phyloP scores from a whole-genome alignment of 805 yeast genomes.

The Spencermartinsiella europaea region DNA sequence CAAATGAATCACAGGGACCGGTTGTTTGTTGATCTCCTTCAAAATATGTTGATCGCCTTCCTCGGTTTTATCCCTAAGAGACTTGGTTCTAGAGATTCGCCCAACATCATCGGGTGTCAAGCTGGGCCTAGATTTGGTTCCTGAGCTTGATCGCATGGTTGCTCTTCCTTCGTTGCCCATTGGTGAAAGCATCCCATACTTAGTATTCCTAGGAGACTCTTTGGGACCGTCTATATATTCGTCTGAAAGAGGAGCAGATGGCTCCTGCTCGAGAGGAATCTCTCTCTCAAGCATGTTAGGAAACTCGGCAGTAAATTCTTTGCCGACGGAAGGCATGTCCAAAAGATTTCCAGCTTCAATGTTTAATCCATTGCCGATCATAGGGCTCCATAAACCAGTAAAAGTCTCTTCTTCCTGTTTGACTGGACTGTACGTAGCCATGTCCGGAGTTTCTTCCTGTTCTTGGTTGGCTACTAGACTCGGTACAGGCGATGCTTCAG shows the following conservation, averaged over 20 bases:
- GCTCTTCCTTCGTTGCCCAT: constrained; percentile 1
- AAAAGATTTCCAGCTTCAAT: background rate
- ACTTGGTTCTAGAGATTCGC: constrained; percentile 11
- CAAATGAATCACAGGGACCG: constrained; percentile 19
- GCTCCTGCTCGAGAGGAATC: background rate
- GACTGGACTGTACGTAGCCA: constrained; percentile 12
- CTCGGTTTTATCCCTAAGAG: background rate
- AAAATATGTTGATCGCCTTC: constrained; percentile 14
- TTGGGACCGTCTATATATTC: background rate
- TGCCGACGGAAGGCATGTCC: constrained; percentile 14
- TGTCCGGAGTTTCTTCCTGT: constrained; percentile 5
- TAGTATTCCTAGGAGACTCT: background rate
- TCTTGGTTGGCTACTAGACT: constrained; percentile 10
- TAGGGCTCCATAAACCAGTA: constrained; percentile 1
- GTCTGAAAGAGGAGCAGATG: background rate
- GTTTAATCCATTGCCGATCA: background rate
- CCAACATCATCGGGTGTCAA: constrained; percentile 20
- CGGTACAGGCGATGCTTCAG: constrained; percentile 13
- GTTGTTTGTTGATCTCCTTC: constrained; percentile 10
- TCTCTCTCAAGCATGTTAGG: constrained; percentile 12
- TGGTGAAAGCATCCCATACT: background rate
- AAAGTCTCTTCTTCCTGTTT: constrained; percentile 5
- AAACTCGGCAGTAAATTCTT: constrained; percentile 20
- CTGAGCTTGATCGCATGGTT: constrained; percentile 21
- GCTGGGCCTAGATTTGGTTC: constrained; percentile 17